Base-by-base conservation (phyloP, 2,329 filamentous ascomycete genomes). In the Fusarium sp. region DNA sequence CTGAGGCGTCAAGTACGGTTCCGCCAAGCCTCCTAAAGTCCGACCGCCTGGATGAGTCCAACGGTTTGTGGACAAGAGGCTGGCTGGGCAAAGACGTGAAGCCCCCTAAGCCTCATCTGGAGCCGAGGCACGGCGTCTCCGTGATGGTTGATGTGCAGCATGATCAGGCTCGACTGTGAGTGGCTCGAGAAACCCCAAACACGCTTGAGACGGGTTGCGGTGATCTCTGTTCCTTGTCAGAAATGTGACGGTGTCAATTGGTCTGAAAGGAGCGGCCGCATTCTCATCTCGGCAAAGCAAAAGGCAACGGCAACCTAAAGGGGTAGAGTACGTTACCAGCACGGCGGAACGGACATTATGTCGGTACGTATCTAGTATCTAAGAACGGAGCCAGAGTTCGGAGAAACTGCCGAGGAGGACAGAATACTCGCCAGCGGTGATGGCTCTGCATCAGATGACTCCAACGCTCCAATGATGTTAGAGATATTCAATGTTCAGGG, bases 81-180 rank as follows among this genome's bases (percentile, higher is more conserved):
- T 62, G 50, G 57, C 57, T 57, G 48, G 41, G 38, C 42, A 48
- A 41, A 62, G 39, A 47, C n/a, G 32, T 50, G 32, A 41, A 48
- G 45, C 47, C 47, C 22, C 24, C 72, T 73, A 69, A 66, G 34
- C 72, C 68, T 39, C 66, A 52, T 57, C 61, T 60, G 73, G 72
- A 69, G 48, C 62, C 68, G 64, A 73, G 68, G 66, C 69, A 76
- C 76, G 76, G 76, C 76, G 75, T 76, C 76, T 68, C 76, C 76
- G 76, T 71, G 59, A 74, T 58, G 42, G 36, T 63, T 61, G 39
- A 30, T 36, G 34, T 36, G 26, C 62, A 66, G 30, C 18, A 45
- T 45, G 48, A 45, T n/a, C 41, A 57, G 54, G 42, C 62, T 61
- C 63, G 38, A 65, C 48, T 48, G 45, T 70, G 61, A 70, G n/a